Percentiles rank a stretch among this genome's conserved stretches.
These are phyloP conservation scores for Odonthalia washingtoniensis DNA, from an alignment of 31 red algal species.

Conservation along the genomic window DNA sequence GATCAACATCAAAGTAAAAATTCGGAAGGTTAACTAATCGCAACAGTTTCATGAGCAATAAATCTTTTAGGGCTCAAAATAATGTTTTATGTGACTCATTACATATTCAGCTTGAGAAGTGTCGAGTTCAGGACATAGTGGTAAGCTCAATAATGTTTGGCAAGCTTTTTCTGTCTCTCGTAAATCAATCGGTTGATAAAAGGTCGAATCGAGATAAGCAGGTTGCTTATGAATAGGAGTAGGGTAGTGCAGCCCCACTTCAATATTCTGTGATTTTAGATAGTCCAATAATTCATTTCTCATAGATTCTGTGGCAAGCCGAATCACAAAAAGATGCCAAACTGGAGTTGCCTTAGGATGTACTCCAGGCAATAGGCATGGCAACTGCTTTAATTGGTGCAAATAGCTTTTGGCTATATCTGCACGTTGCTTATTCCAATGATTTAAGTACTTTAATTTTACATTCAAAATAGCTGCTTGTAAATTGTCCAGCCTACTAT, in stretches of 20 bases:
- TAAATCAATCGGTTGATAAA: no score
- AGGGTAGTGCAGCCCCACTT: conserved; percentile 1
- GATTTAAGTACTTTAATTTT: conserved; percentile 11
- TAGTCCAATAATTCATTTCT: background rate
- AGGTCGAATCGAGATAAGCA: no score
- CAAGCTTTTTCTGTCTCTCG: no score
- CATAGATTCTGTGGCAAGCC: background rate
- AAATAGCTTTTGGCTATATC: background rate
- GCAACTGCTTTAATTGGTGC: conserved; percentile 9
- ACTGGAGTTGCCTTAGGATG: conserved; percentile 14
- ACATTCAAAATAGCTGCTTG: conserved; percentile 33
- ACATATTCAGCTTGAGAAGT: no score
- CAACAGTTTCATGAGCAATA: no score
- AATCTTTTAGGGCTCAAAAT: no score
- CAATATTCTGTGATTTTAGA: conserved; percentile 12
- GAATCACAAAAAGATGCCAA: background rate
- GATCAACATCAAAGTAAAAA: no score
- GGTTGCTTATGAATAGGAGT: conserved; percentile 15
- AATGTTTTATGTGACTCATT: no score
- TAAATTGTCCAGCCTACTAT: conserved; percentile 45
- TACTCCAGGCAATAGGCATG: conserved; percentile 2
- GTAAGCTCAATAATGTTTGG: no score
- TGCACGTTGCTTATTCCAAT: conserved; percentile 4
- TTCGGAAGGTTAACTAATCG: no score
- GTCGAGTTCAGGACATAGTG: no score